Evolutionary conservation across 1,284 basidiomycete genomes (phyloP).

Genomic region (Uromyces viciae-fabae): DNA sequence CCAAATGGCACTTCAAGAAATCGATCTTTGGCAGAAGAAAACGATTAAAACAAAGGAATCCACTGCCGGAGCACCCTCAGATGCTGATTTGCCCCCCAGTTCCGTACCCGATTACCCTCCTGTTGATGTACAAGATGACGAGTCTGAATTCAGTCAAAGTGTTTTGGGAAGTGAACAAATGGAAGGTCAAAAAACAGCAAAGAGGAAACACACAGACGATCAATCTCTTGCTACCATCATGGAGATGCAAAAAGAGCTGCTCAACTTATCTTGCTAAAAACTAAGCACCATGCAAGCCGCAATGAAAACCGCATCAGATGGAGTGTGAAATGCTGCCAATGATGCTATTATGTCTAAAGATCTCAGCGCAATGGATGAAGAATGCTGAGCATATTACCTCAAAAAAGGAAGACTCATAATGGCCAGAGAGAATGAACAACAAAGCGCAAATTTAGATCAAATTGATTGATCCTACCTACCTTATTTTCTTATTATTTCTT

Average conservation of each 20-base stretch:
- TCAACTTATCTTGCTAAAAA: background rate
- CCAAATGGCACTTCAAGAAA: background rate
- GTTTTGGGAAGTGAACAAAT: background rate
- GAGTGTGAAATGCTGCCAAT: too few species aligned
- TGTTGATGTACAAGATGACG: background rate
- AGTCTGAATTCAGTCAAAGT: background rate
- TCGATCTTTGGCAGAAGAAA: background rate
- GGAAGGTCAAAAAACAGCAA: background rate
- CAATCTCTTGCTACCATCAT: background rate
- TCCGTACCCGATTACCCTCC: background rate
- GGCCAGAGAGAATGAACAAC: too few species aligned
- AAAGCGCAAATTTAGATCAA: too few species aligned
- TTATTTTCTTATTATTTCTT: too few species aligned
- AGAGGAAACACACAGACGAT: background rate
- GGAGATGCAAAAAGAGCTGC: background rate
- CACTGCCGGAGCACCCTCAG: background rate
- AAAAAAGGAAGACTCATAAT: too few species aligned
- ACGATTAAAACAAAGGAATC: background rate
- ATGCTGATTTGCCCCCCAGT: background rate
- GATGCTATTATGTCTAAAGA: background rate
- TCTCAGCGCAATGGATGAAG: background rate
- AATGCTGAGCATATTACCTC: background rate
- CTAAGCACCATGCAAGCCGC: background rate
- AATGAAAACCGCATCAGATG: background rate
- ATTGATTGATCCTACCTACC: too few species aligned